These are phyloP conservation scores for Pythium dissimile DNA, from an alignment of 352 stramenopile genomes.

Conservation along the genomic window DNA sequence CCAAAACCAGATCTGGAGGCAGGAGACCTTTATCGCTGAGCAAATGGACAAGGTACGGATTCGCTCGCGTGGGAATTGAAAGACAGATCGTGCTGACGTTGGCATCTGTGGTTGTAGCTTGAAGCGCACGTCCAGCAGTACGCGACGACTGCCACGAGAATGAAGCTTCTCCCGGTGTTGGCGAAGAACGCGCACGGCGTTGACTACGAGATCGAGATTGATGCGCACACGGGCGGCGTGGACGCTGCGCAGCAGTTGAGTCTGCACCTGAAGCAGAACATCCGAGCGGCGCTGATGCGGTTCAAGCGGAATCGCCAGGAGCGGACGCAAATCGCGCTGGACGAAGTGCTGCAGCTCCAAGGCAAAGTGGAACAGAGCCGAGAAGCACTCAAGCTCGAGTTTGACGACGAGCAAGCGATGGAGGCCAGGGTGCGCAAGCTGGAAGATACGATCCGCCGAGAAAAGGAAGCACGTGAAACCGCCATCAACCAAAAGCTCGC, in stretches of 20 bases:
- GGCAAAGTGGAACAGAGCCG: slow-evolving; percentile 49
- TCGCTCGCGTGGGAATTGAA: not conserved
- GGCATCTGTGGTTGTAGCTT: slow-evolving; percentile 29
- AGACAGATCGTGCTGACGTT: not conserved
- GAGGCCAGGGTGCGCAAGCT: slow-evolving; percentile 47
- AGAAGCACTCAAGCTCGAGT: slow-evolving; percentile 50
- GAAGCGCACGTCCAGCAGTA: slow-evolving; percentile 76
- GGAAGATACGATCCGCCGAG: slow-evolving; percentile 47
- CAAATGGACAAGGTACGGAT: slow-evolving; percentile 60
- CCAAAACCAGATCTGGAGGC: slow-evolving; percentile 49
- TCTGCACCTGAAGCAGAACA: slow-evolving; percentile 59
- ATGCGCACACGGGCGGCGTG: slow-evolving; percentile 58
- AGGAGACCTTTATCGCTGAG: slow-evolving; percentile 63
- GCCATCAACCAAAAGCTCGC: slow-evolving; percentile 41
- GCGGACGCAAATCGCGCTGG: slow-evolving; percentile 48
- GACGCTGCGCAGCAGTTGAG: slow-evolving; percentile 49
- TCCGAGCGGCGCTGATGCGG: slow-evolving; percentile 44
- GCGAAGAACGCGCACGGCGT: slow-evolving; percentile 79
- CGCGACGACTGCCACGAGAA: slow-evolving; percentile 58
- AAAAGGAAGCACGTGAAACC: slow-evolving; percentile 44
- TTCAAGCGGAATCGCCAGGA: slow-evolving; percentile 68
- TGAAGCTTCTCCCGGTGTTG: slow-evolving; percentile 86
- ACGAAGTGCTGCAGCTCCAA: slow-evolving; percentile 53
- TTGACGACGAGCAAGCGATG: slow-evolving; percentile 45
- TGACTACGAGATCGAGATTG: slow-evolving; percentile 72